Evolutionary conservation across 225 moss, liverwort and hornwort species (phyloP).

Genomic region (Antitrichia curtipendula): DNA sequence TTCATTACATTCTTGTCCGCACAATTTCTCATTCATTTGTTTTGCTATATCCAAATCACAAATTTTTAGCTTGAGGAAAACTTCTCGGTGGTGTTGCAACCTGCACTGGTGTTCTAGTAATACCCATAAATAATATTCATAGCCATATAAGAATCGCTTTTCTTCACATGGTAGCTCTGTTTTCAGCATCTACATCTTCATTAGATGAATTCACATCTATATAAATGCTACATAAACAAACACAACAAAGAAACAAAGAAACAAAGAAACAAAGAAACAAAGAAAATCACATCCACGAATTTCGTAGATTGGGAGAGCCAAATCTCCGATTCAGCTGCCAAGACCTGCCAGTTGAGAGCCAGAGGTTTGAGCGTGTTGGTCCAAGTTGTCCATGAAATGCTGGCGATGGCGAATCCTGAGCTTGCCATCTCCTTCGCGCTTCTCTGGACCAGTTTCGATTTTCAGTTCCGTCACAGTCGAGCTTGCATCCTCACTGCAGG

Average conservation of each 20-base stretch:
- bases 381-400: neutral
- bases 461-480: neutral
- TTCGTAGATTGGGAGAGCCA: neutral
- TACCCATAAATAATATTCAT: neutral
- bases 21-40: neutral
- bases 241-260: neutral
- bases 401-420: neutral
- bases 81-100: neutral
- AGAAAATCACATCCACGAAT: neutral
- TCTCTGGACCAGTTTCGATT: neutral
- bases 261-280: neutral
- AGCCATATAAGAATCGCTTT: neutral
- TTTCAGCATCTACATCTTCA: neutral
- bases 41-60: neutral
- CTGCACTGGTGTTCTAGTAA: no score
- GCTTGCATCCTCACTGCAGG: neutral
- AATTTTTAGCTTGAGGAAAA: neutral
- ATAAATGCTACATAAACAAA: neutral
- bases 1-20: accelerated
- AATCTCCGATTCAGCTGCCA: neutral
- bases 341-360: neutral
- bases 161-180: no score
- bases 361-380: neutral
- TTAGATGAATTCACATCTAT: neutral
- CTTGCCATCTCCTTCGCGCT: neutral